These are phyloP conservation scores for Vaccinium corymbosum DNA, from an alignment of 148 eudicot genomes.

Conservation along the genomic window DNA sequence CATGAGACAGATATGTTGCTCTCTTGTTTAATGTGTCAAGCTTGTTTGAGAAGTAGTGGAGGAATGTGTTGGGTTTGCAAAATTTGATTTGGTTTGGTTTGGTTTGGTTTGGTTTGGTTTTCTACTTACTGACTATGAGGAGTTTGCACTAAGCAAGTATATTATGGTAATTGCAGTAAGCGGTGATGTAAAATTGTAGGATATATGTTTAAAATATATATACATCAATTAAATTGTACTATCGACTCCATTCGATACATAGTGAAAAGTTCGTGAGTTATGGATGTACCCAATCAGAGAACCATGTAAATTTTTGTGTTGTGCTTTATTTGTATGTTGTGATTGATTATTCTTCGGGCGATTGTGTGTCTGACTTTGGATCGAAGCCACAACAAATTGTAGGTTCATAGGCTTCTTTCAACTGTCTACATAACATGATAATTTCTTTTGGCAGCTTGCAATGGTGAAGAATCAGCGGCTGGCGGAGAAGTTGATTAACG, in stretches of 20 bases:
- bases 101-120: background rate
- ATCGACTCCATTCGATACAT: background rate
- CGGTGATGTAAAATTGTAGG: background rate
- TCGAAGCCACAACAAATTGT: background rate
- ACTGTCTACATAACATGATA: background rate
- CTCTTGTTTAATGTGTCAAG: background rate
- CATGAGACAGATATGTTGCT: background rate
- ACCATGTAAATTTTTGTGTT: background rate
- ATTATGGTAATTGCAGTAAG: background rate
- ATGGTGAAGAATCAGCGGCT: conserved; percentile 99
- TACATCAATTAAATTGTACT: background rate
- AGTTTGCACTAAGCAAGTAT: background rate
- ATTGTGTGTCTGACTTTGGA: background rate
- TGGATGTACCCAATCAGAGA: background rate
- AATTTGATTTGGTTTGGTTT: background rate
- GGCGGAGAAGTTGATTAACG: conserved; percentile 84
- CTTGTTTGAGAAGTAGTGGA: background rate
- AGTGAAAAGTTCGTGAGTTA: background rate
- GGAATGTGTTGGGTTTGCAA: background rate
- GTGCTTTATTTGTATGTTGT: background rate
- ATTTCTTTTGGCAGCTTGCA: conserved; percentile 60
- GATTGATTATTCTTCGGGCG: background rate
- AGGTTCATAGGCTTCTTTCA: background rate
- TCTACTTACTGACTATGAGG: background rate
- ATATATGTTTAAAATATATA: background rate